Evolutionary conservation across 352 stramenopile genomes (phyloP).

Genomic region (Globisporangium mamillatum): DNA sequence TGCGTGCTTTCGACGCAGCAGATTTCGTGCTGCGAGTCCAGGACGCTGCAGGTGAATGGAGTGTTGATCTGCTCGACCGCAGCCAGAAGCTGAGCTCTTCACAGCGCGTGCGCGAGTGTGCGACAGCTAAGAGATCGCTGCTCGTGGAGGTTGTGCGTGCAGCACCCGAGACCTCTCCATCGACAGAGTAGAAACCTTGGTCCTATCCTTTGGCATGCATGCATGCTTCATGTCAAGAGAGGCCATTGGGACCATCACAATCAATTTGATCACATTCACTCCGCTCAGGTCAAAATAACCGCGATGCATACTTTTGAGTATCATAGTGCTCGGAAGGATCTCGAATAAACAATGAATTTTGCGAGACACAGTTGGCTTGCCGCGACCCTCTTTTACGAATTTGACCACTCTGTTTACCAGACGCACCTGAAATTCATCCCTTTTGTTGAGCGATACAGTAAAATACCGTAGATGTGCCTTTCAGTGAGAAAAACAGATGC

Average conservation of each 20-base stretch:
- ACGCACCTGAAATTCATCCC: not conserved
- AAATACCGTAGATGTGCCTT: not conserved
- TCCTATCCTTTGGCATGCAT: no score
- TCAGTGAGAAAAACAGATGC: not conserved
- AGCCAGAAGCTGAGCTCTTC: not conserved
- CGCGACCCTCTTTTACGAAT: not conserved
- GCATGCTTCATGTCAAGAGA: not conserved
- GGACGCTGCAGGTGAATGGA: not conserved
- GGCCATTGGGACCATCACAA: not conserved
- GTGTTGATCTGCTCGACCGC: not conserved
- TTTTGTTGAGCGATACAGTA: not conserved
- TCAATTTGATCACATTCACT: not conserved
- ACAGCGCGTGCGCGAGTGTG: not conserved
- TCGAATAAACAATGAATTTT: not conserved
- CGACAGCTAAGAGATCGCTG: not conserved
- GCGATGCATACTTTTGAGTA: not conserved
- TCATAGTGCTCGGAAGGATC: not conserved
- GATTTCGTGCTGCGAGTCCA: not conserved
- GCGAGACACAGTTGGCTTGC: not conserved
- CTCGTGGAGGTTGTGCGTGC: not conserved
- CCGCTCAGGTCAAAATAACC: not conserved
- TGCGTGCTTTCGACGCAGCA: not conserved
- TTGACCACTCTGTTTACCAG: not conserved
- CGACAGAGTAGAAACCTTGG: not conserved
- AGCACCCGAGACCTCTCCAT: not conserved